These are phyloP conservation scores for Acrodontium crateriforme DNA, from an alignment of 2,329 filamentous ascomycete genomes.

Conservation along the genomic window DNA sequence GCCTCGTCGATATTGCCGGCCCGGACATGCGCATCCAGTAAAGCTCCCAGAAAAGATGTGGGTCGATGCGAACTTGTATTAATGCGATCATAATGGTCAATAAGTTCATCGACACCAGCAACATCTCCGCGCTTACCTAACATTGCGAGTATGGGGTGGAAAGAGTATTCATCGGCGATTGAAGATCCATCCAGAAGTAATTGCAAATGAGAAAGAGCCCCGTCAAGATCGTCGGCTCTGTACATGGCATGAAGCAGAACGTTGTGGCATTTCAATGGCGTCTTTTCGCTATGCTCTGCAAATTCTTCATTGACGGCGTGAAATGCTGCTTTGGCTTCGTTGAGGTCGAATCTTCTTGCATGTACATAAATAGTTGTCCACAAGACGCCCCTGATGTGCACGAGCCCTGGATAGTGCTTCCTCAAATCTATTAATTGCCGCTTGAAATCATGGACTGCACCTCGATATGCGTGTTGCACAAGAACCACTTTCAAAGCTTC, in stretches of 20 bases:
- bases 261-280: conserved; percentile 57
- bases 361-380: conserved; percentile 54
- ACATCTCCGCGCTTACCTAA: conserved; percentile 60
- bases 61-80: too few species aligned
- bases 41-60: conserved; percentile 52
- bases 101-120: conserved; percentile 45
- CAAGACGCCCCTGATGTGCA: conserved; percentile 9
- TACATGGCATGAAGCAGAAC: conserved; percentile 59
- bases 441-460: conserved; percentile 21
- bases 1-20: conserved; percentile 33
- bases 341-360: conserved; percentile 52
- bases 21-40: conserved; percentile 45
- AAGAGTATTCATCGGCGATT: conserved; percentile 49
- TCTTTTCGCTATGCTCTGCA: conserved; percentile 19
- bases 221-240: conserved; percentile 51
- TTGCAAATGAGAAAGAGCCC: conserved; percentile 50
- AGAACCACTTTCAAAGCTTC: conserved; percentile 10
- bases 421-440: conserved; percentile 20
- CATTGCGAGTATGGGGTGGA: conserved; percentile 61
- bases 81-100: neutral
- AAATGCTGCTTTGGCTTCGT: conserved; percentile 47
- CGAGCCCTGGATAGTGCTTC: conserved; percentile 9
- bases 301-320: conserved; percentile 38
- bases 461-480: conserved; percentile 21
- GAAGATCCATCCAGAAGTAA: conserved; percentile 37